Conservation (phyloP, 2,329 filamentous ascomycete genomes). For the Alternaria arborescens region DNA sequence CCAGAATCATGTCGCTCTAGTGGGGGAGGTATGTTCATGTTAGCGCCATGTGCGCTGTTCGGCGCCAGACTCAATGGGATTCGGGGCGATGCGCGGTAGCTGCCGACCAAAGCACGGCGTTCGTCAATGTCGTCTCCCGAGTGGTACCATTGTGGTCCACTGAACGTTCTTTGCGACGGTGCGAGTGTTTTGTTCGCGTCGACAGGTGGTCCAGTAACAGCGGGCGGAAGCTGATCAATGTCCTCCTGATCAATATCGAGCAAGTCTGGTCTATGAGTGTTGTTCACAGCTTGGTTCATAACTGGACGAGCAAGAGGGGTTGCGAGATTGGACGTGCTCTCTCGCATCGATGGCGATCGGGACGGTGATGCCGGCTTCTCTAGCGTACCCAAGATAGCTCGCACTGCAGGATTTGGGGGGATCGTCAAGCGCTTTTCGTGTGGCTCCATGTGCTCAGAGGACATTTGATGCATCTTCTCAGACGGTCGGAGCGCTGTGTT, state of each 20-base stretch:
- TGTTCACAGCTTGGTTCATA: slow-evolving; percentile 13
- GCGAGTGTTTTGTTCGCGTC: slow-evolving; percentile 20
- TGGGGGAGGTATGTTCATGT: slow-evolving; percentile 43
- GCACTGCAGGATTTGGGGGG: slow-evolving; percentile 42
- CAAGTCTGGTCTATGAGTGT: slow-evolving; percentile 27
- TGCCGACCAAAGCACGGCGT: slow-evolving; percentile 48
- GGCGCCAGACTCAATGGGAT: slow-evolving; percentile 60
- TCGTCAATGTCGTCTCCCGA: slow-evolving; percentile 49
- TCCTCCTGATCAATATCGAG: slow-evolving; percentile 51
- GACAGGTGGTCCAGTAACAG: slow-evolving; percentile 37
- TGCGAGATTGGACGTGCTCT: slow-evolving; percentile 64
- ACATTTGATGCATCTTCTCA: slow-evolving; percentile 15
- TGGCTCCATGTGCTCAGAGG: slow-evolving; percentile 27
- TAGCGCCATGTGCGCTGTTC: slow-evolving; percentile 49
- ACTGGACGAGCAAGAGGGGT: slow-evolving; percentile 63
- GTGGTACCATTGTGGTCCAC: slow-evolving; percentile 45
- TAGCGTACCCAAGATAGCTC: slow-evolving; percentile 43
- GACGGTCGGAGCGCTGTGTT: slow-evolving; percentile 18
- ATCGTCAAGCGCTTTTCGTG: slow-evolving; percentile 33
- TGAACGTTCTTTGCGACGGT: slow-evolving; percentile 31
- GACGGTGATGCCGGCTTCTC: slow-evolving; percentile 38
- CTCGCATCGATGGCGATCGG: slow-evolving; percentile 46
- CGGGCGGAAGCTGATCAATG: slow-evolving; percentile 47
- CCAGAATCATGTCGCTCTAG: slow-evolving; percentile 64
- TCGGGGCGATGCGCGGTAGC: slow-evolving; percentile 61